phyloP scores from a whole-genome alignment of 1,284 basidiomycete species.

The Tausonia pullulans region DNA sequence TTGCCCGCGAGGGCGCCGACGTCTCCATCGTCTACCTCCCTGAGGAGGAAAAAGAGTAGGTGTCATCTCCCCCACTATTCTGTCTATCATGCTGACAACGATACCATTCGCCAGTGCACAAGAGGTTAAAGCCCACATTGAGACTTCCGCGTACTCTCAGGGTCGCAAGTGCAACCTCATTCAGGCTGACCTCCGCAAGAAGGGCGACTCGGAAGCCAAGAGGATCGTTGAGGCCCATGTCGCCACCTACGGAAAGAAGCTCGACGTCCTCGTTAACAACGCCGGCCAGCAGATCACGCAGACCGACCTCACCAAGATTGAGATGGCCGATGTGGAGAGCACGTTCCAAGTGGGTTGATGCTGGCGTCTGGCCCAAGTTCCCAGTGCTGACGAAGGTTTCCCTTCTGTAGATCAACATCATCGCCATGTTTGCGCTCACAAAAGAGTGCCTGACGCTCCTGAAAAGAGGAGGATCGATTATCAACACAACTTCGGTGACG shows the following conservation, averaged over 20 bases:
- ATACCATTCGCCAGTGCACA: slow-evolving; percentile 26
- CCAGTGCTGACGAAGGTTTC: neutral
- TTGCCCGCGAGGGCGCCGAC: slow-evolving; percentile 52
- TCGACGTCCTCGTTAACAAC: slow-evolving; percentile 54
- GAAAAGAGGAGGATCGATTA: slow-evolving; percentile 49
- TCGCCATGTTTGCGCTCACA: slow-evolving; percentile 47
- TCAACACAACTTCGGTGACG: slow-evolving; percentile 53
- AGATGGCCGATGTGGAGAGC: slow-evolving; percentile 43
- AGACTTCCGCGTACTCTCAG: slow-evolving; percentile 33
- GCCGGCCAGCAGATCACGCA: slow-evolving; percentile 48
- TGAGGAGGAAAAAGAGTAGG: slow-evolving; percentile 48
- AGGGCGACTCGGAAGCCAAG: slow-evolving; percentile 35
- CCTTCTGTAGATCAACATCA: slow-evolving; percentile 39
- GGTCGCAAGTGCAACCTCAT: slow-evolving; percentile 41
- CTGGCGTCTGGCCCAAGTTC: neutral
- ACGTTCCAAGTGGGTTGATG: slow-evolving; percentile 36
- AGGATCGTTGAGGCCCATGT: slow-evolving; percentile 44
- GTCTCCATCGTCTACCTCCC: slow-evolving; percentile 55
- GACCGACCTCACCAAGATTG: slow-evolving; percentile 40
- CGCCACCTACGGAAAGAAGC: slow-evolving; percentile 37
- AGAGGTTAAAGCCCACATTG: slow-evolving; percentile 41
- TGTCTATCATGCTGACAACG: too few species aligned
- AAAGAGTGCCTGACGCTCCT: slow-evolving; percentile 50
- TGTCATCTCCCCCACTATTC: neutral
- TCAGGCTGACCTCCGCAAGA: slow-evolving; percentile 38